These are phyloP conservation scores for Fraxinus pennsylvanica DNA, from an alignment of 257 asterid genomes.

Conservation along the genomic window DNA sequence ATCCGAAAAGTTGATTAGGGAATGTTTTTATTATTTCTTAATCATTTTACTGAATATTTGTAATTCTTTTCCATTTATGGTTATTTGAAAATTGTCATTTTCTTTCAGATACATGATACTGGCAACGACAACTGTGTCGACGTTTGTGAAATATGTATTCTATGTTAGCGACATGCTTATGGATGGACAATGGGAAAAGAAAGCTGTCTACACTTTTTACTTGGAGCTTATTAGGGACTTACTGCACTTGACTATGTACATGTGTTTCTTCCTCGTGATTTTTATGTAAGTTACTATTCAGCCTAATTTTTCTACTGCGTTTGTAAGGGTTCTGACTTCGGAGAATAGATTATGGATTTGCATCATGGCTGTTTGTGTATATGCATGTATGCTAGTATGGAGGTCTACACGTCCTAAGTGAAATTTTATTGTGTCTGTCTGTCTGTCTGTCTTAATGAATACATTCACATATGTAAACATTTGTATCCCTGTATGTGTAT, in stretches of 20 bases:
- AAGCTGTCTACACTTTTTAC: constrained; percentile 94
- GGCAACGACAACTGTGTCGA: constrained; percentile 86
- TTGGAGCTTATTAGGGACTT: constrained; percentile 88
- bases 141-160: constrained; percentile 77
- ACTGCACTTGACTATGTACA: constrained; percentile 91
- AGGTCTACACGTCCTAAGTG: not conserved
- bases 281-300: constrained; percentile 67
- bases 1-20: not conserved
- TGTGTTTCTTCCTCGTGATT: constrained; percentile 94
- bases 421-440: not conserved
- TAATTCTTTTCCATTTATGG: not conserved
- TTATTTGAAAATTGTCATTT: constrained; percentile 1
- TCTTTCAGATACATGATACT: constrained; percentile 81
- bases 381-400: not conserved
- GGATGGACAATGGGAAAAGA: constrained; percentile 99
- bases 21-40: not conserved
- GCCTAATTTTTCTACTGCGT: constrained; percentile 16
- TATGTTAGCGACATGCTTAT: constrained; percentile 85
- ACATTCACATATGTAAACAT: constrained; percentile 1
- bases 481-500: not conserved
- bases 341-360: not conserved
- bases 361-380: constrained; percentile 13
- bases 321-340: constrained; percentile 7
- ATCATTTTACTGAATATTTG: not conserved
- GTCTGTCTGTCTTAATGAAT: not conserved